Evolutionary conservation across 257 asterid species (phyloP), one percentile per base, ranked within the genome.

Genomic region (Anisodus acutangulus): DNA sequence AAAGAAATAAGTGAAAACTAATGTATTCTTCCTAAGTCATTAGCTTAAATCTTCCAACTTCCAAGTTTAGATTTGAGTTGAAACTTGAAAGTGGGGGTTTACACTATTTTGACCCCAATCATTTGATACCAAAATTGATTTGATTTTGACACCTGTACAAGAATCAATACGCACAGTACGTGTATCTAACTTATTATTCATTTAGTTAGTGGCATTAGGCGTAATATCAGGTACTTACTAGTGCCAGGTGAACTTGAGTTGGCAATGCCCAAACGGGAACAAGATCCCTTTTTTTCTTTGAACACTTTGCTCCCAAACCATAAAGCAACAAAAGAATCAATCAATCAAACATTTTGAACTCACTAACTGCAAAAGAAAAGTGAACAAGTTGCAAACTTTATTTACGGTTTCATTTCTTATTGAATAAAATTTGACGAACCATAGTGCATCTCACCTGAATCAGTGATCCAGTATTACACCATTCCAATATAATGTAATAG

Each of bases 381-480:
- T 6, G 26, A 22, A 51, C 3, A 76, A 51, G 47, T 76, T 26
- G 26, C 63, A 51, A 76, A 76, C 64, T 13, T 51, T 76, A 51
- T 76, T 51, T 76, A 76, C 63, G 47, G 4, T 76, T 74, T n/a
- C 10, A 35, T 67, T 67, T 39, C 78, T 69, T 39, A 69, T 22
- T 22, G 26, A 22, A 22, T 22, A 0, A 22, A 22, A 22, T 22
- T 22, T 17, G 51, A 67, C 0, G 22, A 69, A 69, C 78, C 80
- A 11, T 49, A 49, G 10, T 74, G 80, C 80, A 49, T 22, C 80
- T 74, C 79, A 71, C 53, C 80, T 64, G n/a, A 64, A 64, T 64
- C 71, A 26, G 9, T 66, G 45, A 31, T 26, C 31, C 71, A 26
- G 71, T 66, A 47, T 41, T 53, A 72, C 47, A 31, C 70, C 72